Conservation (phyloP, 2,329 filamentous ascomycete species). For the Cercospora sesami region DNA sequence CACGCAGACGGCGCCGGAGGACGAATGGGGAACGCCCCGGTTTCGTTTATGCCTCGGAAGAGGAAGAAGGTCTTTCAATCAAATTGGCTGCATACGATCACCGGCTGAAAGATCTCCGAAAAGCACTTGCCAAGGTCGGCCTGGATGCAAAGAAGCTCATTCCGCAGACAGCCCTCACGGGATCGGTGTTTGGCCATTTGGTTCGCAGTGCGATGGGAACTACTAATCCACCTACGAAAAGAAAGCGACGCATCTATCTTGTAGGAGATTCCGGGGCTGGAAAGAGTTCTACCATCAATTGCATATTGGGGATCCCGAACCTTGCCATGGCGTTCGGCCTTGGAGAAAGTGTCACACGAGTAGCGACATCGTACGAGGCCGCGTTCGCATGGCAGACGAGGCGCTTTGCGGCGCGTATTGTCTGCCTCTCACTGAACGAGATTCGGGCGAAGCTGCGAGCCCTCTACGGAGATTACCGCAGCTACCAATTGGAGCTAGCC, state of each 20-base stretch:
- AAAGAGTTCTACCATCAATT: slow-evolving; percentile 17
- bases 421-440: slow-evolving; percentile 1
- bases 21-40: background rate
- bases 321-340: slow-evolving; percentile 6
- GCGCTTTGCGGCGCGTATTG: background rate
- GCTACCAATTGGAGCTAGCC: background rate
- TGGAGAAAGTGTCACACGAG: slow-evolving; percentile 12
- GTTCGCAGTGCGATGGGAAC: background rate
- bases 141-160: background rate
- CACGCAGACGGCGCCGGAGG: background rate
- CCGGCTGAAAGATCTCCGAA: background rate
- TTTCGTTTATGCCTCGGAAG: background rate
- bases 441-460: slow-evolving; percentile 1
- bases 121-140: background rate
- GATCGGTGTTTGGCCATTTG: background rate
- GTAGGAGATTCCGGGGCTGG: slow-evolving; percentile 18
- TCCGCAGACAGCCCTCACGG: background rate
- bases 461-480: slow-evolving; percentile 8
- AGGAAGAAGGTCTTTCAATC: background rate
- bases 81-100: background rate
- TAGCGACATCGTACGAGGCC: slow-evolving; percentile 14
- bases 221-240: background rate
- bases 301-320: slow-evolving; percentile 3
- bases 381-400: background rate
- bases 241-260: slow-evolving; percentile 16